phyloP scores from a whole-genome alignment of 2,329 filamentous ascomycete genomes.

The Nemania bipapillata region DNA sequence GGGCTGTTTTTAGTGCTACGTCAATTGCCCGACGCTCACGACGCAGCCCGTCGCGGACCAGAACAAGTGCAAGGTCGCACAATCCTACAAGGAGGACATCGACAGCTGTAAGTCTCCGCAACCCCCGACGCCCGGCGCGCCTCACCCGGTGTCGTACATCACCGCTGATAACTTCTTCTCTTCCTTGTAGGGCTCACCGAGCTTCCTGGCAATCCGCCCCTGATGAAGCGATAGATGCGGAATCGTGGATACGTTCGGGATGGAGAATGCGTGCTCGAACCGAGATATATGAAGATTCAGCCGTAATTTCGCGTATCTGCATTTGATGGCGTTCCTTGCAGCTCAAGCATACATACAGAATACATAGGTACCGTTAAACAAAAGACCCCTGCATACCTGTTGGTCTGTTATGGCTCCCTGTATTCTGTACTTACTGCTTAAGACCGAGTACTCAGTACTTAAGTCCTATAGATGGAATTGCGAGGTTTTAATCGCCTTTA shows the following conservation, averaged over 20 bases:
- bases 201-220: constrained; percentile 41
- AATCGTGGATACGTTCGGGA: background rate
- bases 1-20: no score
- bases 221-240: constrained; percentile 35
- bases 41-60: constrained; percentile 49
- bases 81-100: constrained; percentile 48
- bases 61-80: constrained; percentile 51
- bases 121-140: background rate
- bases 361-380: no score
- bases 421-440: no score
- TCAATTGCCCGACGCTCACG: constrained; percentile 50
- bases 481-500: no score
- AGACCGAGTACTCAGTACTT: no score
- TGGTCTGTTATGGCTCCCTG: no score
- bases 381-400: no score
- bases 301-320: background rate
- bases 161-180: constrained; percentile 1
- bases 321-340: no score
- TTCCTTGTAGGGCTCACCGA: constrained; percentile 38
- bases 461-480: no score
- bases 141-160: constrained; percentile 1
- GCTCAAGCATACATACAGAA: no score
- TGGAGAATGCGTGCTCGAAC: background rate
- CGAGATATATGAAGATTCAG: background rate
- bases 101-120: constrained; percentile 50